These are phyloP conservation scores for Sphaerulina musiva DNA, from an alignment of 2,329 filamentous ascomycete species.

Conservation along the genomic window DNA sequence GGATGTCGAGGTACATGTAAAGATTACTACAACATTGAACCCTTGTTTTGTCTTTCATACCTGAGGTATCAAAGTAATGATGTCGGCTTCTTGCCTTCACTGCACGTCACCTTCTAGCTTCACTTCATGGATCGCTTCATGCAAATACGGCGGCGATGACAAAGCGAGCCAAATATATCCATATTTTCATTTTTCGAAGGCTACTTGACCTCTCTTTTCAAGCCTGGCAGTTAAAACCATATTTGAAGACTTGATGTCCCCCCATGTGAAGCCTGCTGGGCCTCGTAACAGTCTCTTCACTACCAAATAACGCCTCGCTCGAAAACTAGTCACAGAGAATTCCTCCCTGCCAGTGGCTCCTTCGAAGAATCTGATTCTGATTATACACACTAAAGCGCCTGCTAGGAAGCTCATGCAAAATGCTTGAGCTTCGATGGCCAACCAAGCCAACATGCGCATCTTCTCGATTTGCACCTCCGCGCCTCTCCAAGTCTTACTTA, in stretches of 20 bases:
- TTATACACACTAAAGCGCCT: no score
- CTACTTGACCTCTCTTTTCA: no score
- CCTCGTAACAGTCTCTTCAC: not conserved
- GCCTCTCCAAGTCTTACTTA: not conserved
- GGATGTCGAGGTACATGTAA: no score
- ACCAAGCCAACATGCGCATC: not conserved
- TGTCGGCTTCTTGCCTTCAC: no score
- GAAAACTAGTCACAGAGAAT: not conserved
- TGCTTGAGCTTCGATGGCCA: not conserved
- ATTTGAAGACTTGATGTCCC: not conserved
- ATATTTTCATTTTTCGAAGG: no score
- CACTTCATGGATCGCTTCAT: no score
- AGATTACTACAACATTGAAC: no score
- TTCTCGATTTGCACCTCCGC: not conserved
- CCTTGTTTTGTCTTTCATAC: no score
- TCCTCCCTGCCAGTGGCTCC: not conserved
- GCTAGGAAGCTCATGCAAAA: no score
- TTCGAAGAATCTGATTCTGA: not conserved
- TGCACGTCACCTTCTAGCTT: no score
- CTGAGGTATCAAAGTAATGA: no score
- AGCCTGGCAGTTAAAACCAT: not conserved
- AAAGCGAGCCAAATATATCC: not conserved
- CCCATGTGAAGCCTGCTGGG: not conserved
- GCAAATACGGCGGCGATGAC: no score
- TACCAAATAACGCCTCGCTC: not conserved